phyloP scores from a whole-genome alignment of 73 alveolate genomes.

The Blepharisma japonicum region DNA sequence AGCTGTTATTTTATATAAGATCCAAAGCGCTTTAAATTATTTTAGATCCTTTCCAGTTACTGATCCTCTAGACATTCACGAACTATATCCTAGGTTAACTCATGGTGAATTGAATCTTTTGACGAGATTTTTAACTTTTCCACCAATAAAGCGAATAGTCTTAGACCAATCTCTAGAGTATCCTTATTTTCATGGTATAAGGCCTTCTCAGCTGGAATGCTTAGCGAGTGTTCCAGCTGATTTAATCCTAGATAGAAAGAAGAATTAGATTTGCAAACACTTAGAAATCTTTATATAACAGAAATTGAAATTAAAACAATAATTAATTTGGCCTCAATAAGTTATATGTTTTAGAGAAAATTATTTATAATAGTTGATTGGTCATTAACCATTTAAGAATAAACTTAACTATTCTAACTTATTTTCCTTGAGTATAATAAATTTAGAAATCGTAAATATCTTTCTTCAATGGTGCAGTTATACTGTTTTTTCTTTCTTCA shows the following conservation, averaged over 20 bases:
- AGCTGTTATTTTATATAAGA: no score
- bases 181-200: conserved; percentile 50
- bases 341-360: no score
- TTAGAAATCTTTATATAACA: conserved; percentile 41
- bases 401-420: no score
- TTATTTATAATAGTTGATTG: no score
- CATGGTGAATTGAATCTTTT: conserved; percentile 70
- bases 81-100: conserved; percentile 68
- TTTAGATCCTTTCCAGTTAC: conserved; percentile 66
- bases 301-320: no score
- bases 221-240: conserved; percentile 44
- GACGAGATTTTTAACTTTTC: conserved; percentile 58
- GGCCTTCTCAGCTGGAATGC: conserved; percentile 44
- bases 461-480: no score
- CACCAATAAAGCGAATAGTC: conserved; percentile 74
- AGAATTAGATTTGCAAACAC: conserved; percentile 41
- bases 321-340: no score
- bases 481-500: no score
- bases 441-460: no score
- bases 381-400: no score
- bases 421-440: no score
- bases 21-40: conserved; percentile 83
- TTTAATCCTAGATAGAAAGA: conserved; percentile 42
- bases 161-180: conserved; percentile 78
- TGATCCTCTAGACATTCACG: conserved; percentile 53